Evolutionary conservation across 108 stramenopile species (phyloP).

Genomic region (Seminavis robusta): DNA sequence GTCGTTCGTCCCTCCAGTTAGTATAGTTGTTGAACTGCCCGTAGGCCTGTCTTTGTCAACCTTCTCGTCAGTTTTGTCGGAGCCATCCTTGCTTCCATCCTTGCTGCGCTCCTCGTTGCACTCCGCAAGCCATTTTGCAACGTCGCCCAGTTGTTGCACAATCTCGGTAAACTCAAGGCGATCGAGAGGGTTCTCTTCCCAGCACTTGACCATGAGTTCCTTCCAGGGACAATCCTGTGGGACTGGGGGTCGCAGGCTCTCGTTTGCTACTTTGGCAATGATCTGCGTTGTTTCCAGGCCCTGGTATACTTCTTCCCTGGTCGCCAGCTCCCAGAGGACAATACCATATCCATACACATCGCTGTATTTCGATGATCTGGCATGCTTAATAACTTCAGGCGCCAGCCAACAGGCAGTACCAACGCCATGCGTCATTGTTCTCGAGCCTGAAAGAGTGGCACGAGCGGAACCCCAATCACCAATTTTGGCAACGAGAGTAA

Average conservation of each 20-base stretch:
- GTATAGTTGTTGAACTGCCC: neutral
- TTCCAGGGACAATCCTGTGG: constrained; percentile 89
- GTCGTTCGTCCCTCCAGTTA: neutral
- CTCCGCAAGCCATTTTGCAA: constrained; percentile 34
- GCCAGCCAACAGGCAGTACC: constrained; percentile 98
- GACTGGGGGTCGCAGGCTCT: constrained; percentile 88
- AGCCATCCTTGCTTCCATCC: no score
- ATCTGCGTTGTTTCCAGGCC: constrained; percentile 91
- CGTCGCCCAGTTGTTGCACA: constrained; percentile 63
- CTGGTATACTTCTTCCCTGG: constrained; percentile 91
- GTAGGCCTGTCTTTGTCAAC: no score
- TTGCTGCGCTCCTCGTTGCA: no score
- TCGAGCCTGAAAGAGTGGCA: constrained; percentile 76
- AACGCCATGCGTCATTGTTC: constrained; percentile 96
- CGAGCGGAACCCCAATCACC: constrained; percentile 97
- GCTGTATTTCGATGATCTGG: constrained; percentile 76
- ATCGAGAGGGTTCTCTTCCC: constrained; percentile 84
- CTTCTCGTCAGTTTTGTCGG: no score
- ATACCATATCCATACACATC: constrained; percentile 98
- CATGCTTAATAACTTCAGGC: constrained; percentile 93
- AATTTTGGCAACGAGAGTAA: constrained; percentile 83
- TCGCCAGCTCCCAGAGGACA: constrained; percentile 94
- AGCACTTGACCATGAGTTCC: constrained; percentile 93
- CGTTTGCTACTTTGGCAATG: constrained; percentile 94
- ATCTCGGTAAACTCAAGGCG: constrained; percentile 85